Conservation (phyloP, 179 eudicot species). For the Patellifolia procumbens region DNA sequence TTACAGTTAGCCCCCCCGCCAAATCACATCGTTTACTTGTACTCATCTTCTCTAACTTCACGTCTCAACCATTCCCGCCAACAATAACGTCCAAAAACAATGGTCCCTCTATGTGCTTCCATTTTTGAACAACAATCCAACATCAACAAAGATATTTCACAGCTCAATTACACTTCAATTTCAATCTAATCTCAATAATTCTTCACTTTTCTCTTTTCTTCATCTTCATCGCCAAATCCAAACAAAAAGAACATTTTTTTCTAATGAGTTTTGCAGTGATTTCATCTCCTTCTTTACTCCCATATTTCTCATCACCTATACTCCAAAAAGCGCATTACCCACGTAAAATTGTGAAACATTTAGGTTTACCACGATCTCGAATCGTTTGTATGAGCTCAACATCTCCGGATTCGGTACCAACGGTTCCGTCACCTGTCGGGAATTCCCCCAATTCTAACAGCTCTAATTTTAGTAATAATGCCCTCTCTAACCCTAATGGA, state of each 20-base stretch:
- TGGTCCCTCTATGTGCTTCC: background rate
- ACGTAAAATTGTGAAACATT: background rate
- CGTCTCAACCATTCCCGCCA: conserved; percentile 18
- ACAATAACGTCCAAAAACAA: conserved; percentile 10
- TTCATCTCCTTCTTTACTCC: conserved; percentile 11
- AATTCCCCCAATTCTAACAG: conserved; percentile 20
- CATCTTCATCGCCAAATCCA: background rate
- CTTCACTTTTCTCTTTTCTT: background rate
- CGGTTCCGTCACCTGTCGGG: background rate
- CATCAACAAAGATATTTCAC: background rate
- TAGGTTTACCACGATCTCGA: background rate
- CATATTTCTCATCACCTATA: conserved; percentile 12
- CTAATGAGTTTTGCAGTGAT: conserved; percentile 16
- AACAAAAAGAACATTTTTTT: background rate
- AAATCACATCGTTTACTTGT: background rate
- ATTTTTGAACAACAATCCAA: background rate
- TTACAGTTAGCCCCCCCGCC: background rate
- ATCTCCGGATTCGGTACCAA: conserved; percentile 26
- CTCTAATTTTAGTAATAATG: conserved; percentile 28
- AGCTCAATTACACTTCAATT: background rate
- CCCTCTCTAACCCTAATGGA: conserved; percentile 40
- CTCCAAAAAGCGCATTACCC: background rate
- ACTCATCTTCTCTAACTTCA: background rate
- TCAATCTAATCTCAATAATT: background rate
- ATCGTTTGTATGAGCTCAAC: conserved; percentile 39